Base-by-base conservation (phyloP, 331 rosid species). In the Malus hybrid region DNA sequence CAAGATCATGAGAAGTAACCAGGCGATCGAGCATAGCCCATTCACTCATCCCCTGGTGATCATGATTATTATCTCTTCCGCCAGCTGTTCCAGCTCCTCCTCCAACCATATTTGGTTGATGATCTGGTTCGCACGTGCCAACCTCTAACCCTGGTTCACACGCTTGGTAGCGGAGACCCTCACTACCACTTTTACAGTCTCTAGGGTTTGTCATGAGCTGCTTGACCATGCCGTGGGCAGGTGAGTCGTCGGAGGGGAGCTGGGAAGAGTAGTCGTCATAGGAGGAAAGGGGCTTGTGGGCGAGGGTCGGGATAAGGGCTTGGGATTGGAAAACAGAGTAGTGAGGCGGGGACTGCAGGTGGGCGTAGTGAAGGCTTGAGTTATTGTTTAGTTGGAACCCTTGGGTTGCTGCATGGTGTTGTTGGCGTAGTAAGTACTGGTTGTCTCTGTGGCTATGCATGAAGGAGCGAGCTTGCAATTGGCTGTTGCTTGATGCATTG, bases 1-100 rank as follows among this genome's bases (percentile, higher is more conserved):
- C 91, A 28, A 86, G 78, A 18, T 52, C 57, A 80, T 87, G 84
- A 60, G 87, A 75, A 5, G 87, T 80, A 16, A 88, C 88, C 4
- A 89, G 83, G 74, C 95, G 90, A 75, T 87, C 95, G 39, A 91
- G 88, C 76, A 83, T 82, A 18, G 86, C 79, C 95, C 97, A 91
- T 57, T 88, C 89, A 27, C 75, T 83, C 70, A 85, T 80, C 31
- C 89, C 91, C 52, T 70, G 55, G 27, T 83, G 81, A 27, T 82
- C 85, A 27, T 65, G 72, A 72, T 27, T 61, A 28, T 74, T 52
- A 52, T 6, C 88, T 73, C 65, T 71, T 54, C 33, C 65, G 22
- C 33, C 69, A 64, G 9, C 66, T 4, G 33, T 28, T 65, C 76
- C 79, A 3, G 15, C 72, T 54, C 54, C 76, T 59, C 56, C 67